A percentile compares a stretch with the other conserved stretches of the same genome.
Conservation (phyloP, 495 filamentous ascomycete species). For the Hypoxylon crocopeplum region DNA sequence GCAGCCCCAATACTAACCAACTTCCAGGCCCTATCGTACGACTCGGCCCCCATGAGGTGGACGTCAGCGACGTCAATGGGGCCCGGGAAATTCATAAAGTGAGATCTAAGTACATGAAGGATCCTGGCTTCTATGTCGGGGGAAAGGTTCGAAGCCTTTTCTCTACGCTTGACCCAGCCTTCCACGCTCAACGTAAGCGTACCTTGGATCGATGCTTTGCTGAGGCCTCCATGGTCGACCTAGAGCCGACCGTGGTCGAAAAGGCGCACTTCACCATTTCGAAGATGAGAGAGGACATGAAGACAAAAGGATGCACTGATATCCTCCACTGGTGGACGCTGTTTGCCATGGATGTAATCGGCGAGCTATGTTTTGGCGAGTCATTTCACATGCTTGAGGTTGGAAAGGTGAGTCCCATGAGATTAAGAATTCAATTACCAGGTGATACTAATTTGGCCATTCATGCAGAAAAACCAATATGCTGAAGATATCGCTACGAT, state of each 20-base stretch:
- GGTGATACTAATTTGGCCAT: conserved; percentile 30
- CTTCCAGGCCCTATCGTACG: conserved; percentile 55
- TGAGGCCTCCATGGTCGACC: conserved; percentile 50
- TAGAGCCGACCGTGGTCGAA: conserved; percentile 44
- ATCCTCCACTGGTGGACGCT: conserved; percentile 62
- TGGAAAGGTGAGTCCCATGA: conserved; percentile 44
- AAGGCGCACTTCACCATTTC: conserved; percentile 51
- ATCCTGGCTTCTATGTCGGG: conserved; percentile 18
- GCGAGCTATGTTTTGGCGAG: conserved; percentile 60
- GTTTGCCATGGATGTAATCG: conserved; percentile 62
- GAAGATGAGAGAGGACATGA: conserved; percentile 44
- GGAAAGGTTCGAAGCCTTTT: conserved; percentile 40
- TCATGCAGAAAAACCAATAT: conserved; percentile 51
- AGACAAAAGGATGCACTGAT: conserved; percentile 44
- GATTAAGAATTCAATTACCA: not conserved
- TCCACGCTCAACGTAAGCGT: conserved; percentile 48
- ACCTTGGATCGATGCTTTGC: conserved; percentile 55
- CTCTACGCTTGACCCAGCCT: conserved; percentile 37
- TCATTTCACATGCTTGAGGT: conserved; percentile 59
- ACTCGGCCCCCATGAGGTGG: conserved; percentile 62
- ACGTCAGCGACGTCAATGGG: conserved; percentile 45
- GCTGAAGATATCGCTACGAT: conserved; percentile 43
- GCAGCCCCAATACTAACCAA: not conserved
- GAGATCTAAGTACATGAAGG: conserved; percentile 28
- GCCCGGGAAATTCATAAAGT: conserved; percentile 30